Percentiles rank a stretch among this genome's conserved stretches.
phyloP scores from a whole-genome alignment of 805 yeast genomes.

The Nematodospora valgi region DNA sequence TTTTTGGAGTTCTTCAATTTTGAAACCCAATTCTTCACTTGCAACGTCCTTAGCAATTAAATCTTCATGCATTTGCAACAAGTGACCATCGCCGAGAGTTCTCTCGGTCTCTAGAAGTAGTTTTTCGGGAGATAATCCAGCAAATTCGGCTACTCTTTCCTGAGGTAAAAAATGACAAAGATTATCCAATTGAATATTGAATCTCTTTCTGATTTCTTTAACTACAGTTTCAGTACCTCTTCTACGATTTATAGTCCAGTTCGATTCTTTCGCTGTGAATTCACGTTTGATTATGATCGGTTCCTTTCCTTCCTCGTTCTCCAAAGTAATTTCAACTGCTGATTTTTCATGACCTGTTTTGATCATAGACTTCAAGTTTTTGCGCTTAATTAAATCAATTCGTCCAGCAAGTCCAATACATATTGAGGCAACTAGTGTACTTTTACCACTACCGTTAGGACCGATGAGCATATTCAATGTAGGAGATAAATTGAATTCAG shows the following conservation, averaged over 20 bases:
- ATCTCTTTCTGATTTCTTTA: constrained; percentile 38
- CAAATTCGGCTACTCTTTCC: constrained; percentile 91
- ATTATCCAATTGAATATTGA: constrained; percentile 84
- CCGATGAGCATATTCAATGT: constrained; percentile 88
- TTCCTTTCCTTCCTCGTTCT: constrained; percentile 32
- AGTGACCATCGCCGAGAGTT: constrained; percentile 63
- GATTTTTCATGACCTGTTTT: constrained; percentile 57
- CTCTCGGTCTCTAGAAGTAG: constrained; percentile 75
- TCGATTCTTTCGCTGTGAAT: constrained; percentile 44
- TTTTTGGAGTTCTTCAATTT: constrained; percentile 24
- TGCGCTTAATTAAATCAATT: constrained; percentile 67
- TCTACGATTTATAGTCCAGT: constrained; percentile 48
- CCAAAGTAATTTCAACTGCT: constrained; percentile 49
- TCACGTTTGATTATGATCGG: constrained; percentile 43
- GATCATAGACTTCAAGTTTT: constrained; percentile 65
- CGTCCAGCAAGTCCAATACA: constrained; percentile 86
- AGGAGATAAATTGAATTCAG: constrained; percentile 78
- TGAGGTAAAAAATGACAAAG: constrained; percentile 94
- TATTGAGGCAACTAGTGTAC: constrained; percentile 88
- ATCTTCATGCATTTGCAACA: constrained; percentile 54
- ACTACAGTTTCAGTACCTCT: constrained; percentile 43
- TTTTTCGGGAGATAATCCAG: constrained; percentile 72
- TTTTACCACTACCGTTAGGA: constrained; percentile 95
- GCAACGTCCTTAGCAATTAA: constrained; percentile 51
- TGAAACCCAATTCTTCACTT: constrained; percentile 23